Base-by-base conservation (phyloP, 2,329 filamentous ascomycete species). In the Exophiala sp. region DNA sequence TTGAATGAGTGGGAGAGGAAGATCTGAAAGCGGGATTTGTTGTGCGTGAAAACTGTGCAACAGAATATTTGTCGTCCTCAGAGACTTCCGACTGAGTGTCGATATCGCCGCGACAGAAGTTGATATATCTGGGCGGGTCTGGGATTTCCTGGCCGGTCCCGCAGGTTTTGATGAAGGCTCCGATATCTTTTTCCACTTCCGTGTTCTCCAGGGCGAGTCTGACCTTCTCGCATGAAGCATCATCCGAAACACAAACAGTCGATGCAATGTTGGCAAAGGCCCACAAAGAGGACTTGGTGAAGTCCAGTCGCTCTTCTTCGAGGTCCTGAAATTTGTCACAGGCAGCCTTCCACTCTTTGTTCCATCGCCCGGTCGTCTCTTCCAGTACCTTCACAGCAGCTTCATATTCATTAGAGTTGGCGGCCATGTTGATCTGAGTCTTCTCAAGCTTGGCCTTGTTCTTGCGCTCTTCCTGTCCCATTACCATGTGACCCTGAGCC, bases 391-490 rank as follows among this genome's bases (percentile, higher is more conserved):
- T 97, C 55, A 99, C 88, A 0, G 94, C 91, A 47, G 84, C 83
- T 71, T 99, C 92, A 68, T 99, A 99, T 65, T 97, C 94, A 41
- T 84, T 86, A 72, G 95, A 97, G 57, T 91, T 91, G 6, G 86
- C 85, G 0, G 91, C 91, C 55, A 99, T 81, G 66, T 91, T 95
- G 65, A 96, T 94, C 70, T 99, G 94, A 1, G 94, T 97, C 80
- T 99, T 99, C 72, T 99, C 94, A 40, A 99, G 81, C 73, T 96
- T 97, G 18, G 92, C 91, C 75, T 99, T 99, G 72, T 99, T 99
- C 75, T 96, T 96, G 24, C 94, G 85, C 75, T 99, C 94, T 70
- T 99, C 94, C 65, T 99, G 94, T 11, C 94, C 94, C 94, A 99
- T 99, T 54, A 99, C 94, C 94, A 99, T 99, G 70, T 99, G 95